Evolutionary conservation across 805 yeast genomes (phyloP), one percentile per base, ranked within the genome.

Genomic region (Helenozyma rhizophorensis): DNA sequence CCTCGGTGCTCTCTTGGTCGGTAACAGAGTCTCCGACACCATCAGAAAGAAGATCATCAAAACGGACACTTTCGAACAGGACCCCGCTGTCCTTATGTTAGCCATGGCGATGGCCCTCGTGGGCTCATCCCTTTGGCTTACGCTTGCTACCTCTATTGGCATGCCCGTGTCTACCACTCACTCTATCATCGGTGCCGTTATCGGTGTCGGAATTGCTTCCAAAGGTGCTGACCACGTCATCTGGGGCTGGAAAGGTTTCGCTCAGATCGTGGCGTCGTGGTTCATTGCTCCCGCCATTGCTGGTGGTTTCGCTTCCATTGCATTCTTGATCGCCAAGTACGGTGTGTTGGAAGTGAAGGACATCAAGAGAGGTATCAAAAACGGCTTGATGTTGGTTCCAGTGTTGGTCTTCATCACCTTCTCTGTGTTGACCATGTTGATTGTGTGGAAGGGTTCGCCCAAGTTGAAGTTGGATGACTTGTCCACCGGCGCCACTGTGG

Each of bases 161-260:
- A 70, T 78, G 73, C 89, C 89, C n/a, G 88, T 81, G 26, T 82
- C 89, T 13, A 80, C 89, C 12, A 82, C 90, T 9, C 89, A 83
- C 51, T 78, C 87, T 8, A 80, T 83, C 43, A 81, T 82, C 31
- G 89, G 89, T 49, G 88, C 77, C 25, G 70, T 79, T 25, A 78
- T 81, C 38, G 90, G 90, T 44, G 72, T 83, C 7, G 81, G 85
- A 40, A 72, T 83, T 47, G 90, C 88, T 25, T 77, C 87, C 23
- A 74, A 69, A 44, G 87, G 87, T 37, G 76, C 74, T 27, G 51
- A 59, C 6, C 66, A 75, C 40, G 72, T 82, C 33, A 61, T 54
- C 34, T 83, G 90, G 90, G 88, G 87, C 17, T 83, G 89, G 90
- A 32, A 45, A 11, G 87, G 89, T 18, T 80, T 83, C 37, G 49